Conservation (phyloP, 805 yeast species). For the Pichia occidentalis region DNA sequence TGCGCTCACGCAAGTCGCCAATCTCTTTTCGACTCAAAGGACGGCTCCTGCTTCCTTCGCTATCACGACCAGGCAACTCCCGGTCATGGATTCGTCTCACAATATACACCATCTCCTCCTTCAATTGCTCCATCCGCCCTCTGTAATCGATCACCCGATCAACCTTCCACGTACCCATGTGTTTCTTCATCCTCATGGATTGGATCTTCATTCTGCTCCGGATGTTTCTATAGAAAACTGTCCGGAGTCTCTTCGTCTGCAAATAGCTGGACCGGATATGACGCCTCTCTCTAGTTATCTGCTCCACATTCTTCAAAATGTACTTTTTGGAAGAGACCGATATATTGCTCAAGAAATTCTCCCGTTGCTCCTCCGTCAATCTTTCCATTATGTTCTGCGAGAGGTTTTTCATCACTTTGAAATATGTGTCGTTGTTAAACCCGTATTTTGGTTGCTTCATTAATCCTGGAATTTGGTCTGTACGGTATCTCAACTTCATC, state of each 20-base stretch:
- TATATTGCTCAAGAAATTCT: slow-evolving; percentile 11
- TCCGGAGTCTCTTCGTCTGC: slow-evolving; percentile 7
- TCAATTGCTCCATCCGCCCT: neutral
- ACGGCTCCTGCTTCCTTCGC: neutral
- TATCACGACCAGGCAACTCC: no score
- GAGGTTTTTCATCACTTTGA: slow-evolving; percentile 16
- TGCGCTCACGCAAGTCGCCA: neutral
- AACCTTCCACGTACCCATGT: slow-evolving; percentile 2
- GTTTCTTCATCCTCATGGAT: neutral
- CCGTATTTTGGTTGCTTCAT: slow-evolving; percentile 7
- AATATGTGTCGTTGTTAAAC: slow-evolving; percentile 12
- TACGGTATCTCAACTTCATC: slow-evolving; percentile 13
- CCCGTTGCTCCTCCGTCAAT: slow-evolving; percentile 12
- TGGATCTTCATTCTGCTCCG: slow-evolving; percentile 1
- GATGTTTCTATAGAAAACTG: slow-evolving; percentile 5
- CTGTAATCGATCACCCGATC: slow-evolving; percentile 1
- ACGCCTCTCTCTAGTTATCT: slow-evolving; percentile 6
- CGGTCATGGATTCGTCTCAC: neutral
- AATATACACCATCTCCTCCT: neutral
- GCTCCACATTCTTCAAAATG: slow-evolving; percentile 15
- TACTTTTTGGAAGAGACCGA: slow-evolving; percentile 10
- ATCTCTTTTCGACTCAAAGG: no score
- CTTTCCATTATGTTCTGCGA: slow-evolving; percentile 12
- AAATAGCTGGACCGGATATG: slow-evolving; percentile 11
- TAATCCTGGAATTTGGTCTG: slow-evolving; percentile 11